A percentile compares a stretch with the other conserved stretches of the same genome.
These are phyloP conservation scores for Leccinum obscurum DNA, from an alignment of 768 basidiomycete species.

Conservation along the genomic window DNA sequence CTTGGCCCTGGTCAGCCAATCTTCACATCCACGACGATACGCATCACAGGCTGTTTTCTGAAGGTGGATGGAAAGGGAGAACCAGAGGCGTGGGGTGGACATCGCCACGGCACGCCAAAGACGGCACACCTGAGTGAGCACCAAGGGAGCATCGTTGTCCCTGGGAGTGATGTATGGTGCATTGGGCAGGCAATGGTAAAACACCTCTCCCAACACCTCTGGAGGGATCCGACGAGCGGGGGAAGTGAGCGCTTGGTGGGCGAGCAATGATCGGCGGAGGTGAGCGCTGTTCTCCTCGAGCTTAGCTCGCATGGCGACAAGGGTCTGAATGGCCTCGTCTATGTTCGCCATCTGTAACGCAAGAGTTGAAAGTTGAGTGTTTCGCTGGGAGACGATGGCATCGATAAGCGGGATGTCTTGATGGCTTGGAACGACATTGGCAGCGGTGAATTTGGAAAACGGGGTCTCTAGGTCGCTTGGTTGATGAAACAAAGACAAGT, in stretches of 20 bases:
- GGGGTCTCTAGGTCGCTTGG: slow-evolving; percentile 21
- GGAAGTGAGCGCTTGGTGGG: slow-evolving; percentile 26
- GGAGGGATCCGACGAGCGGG: slow-evolving; percentile 25
- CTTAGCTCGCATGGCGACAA: slow-evolving; percentile 14
- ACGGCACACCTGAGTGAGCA: slow-evolving; percentile 30
- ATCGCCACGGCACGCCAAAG: slow-evolving; percentile 33
- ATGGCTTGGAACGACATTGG: slow-evolving; percentile 13
- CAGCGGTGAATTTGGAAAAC: background rate
- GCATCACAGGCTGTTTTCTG: slow-evolving; percentile 5
- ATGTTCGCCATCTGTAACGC: slow-evolving; percentile 20
- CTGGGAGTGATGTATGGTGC: slow-evolving; percentile 27
- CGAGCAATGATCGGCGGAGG: slow-evolving; percentile 23
- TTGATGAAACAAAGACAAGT: slow-evolving; percentile 1
- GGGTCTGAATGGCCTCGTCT: slow-evolving; percentile 19
- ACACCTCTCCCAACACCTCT: slow-evolving; percentile 33
- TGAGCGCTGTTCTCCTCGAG: slow-evolving; percentile 21
- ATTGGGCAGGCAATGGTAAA: slow-evolving; percentile 28
- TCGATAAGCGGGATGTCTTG: slow-evolving; percentile 20
- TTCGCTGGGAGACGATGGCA: slow-evolving; percentile 20
- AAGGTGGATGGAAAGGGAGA: slow-evolving; percentile 28
- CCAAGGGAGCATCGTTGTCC: slow-evolving; percentile 22
- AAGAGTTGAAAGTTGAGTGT: slow-evolving; percentile 23
- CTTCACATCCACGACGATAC: slow-evolving; percentile 22
- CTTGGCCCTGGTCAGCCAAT: slow-evolving; percentile 32
- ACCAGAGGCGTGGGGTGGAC: slow-evolving; percentile 34